Conservation (phyloP, 768 basidiomycete genomes). For the Leccinum pellstonianum region DNA sequence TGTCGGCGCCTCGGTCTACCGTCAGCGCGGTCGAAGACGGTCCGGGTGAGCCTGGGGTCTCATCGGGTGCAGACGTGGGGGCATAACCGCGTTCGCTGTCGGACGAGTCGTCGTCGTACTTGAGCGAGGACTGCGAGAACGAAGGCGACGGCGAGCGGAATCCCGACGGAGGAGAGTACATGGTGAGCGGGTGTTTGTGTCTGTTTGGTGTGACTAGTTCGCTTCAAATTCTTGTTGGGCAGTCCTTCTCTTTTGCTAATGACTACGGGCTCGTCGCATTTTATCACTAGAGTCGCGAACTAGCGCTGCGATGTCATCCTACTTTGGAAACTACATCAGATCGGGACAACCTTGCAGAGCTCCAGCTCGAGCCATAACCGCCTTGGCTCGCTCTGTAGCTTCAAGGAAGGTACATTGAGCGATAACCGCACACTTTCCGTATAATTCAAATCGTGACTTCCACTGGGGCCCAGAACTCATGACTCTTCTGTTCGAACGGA, state of each 20-base stretch:
- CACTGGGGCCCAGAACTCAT: slow-evolving; percentile 12
- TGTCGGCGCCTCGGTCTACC: slow-evolving; percentile 42
- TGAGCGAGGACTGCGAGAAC: slow-evolving; percentile 35
- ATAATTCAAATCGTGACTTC: slow-evolving; percentile 10
- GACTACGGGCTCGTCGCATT: neutral
- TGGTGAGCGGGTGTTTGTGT: slow-evolving; percentile 21
- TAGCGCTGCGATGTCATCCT: neutral
- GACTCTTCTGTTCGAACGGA: slow-evolving; percentile 13
- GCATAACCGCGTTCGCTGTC: slow-evolving; percentile 23
- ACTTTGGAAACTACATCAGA: neutral
- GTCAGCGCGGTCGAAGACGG: slow-evolving; percentile 20
- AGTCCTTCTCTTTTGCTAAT: too few species aligned
- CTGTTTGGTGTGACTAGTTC: slow-evolving; percentile 14
- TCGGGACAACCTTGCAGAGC: too few species aligned
- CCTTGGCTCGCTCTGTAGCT: too few species aligned
- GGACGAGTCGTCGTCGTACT: slow-evolving; percentile 27
- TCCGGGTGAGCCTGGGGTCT: slow-evolving; percentile 22
- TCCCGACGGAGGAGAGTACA: slow-evolving; percentile 38
- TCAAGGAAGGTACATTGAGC: slow-evolving; percentile 7
- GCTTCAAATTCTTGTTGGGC: neutral
- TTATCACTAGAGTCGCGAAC: too few species aligned
- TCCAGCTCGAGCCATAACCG: too few species aligned
- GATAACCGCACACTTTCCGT: slow-evolving; percentile 13
- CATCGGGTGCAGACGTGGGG: slow-evolving; percentile 13
- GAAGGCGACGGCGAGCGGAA: slow-evolving; percentile 43